These are phyloP conservation scores for Yamadazyma kanchanaburiensis DNA, from an alignment of 1,139 yeast genomes.

Conservation along the genomic window DNA sequence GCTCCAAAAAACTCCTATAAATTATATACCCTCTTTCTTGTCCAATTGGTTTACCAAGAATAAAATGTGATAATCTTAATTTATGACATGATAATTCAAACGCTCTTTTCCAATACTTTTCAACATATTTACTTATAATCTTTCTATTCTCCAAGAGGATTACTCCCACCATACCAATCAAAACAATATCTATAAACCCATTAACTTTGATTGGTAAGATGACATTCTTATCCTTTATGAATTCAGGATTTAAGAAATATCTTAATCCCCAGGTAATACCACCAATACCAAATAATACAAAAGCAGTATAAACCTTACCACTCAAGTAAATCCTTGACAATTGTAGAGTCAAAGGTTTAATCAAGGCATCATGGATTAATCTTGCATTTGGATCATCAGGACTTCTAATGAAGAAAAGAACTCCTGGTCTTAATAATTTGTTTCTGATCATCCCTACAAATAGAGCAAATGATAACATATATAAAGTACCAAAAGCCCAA, in stretches of 20 bases:
- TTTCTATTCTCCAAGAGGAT: slow-evolving; percentile 11
- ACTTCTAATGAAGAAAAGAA: slow-evolving; percentile 82
- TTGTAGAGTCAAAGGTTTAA: slow-evolving; percentile 70
- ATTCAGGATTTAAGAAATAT: slow-evolving; percentile 9
- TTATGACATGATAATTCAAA: slow-evolving; percentile 56
- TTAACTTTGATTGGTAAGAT: slow-evolving; percentile 24
- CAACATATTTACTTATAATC: slow-evolving; percentile 32
- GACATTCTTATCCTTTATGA: slow-evolving; percentile 14
- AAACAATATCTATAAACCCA: slow-evolving; percentile 4
- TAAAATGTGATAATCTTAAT: slow-evolving; percentile 74
- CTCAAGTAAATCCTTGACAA: slow-evolving; percentile 72
- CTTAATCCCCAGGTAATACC: slow-evolving; percentile 55
- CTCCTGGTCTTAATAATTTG: slow-evolving; percentile 79
- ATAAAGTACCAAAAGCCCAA: slow-evolving; percentile 79
- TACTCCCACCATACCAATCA: slow-evolving; percentile 7
- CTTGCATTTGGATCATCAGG: slow-evolving; percentile 93
- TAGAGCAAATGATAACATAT: slow-evolving; percentile 84
- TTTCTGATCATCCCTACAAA: slow-evolving; percentile 82
- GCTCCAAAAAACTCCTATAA: slow-evolving; percentile 50
- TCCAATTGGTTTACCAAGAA: slow-evolving; percentile 65
- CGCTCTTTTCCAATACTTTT: slow-evolving; percentile 59
- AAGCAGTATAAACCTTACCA: slow-evolving; percentile 69
- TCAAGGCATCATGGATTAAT: slow-evolving; percentile 83
- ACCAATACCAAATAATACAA: slow-evolving; percentile 76
- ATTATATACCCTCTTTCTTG: slow-evolving; percentile 71